Conservation (phyloP, 495 filamentous ascomycete species). For the Aspergillus sclerotioniger region DNA sequence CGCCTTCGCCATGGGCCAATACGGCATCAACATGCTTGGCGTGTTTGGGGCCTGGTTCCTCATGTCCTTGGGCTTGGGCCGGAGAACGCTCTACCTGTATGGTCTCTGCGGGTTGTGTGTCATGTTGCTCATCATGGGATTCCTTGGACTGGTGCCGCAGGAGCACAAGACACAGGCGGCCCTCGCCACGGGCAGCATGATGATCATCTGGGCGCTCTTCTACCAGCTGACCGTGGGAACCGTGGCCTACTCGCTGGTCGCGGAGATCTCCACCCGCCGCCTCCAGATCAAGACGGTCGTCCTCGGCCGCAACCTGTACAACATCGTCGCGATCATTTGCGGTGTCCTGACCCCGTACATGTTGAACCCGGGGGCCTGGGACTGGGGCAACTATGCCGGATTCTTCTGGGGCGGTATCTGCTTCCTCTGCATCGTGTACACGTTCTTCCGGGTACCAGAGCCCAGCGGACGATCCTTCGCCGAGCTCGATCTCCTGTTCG, state of each 20-base stretch:
- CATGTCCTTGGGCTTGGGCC: constrained; percentile 66
- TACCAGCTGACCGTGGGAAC: constrained; percentile 78
- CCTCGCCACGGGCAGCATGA: constrained; percentile 67
- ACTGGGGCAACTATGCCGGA: constrained; percentile 76
- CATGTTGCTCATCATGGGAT: constrained; percentile 72
- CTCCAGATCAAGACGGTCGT: constrained; percentile 78
- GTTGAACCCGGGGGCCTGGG: constrained; percentile 71
- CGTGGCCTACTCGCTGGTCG: constrained; percentile 74
- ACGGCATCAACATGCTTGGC: constrained; percentile 71
- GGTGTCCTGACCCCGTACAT: constrained; percentile 72
- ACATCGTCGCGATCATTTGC: constrained; percentile 66
- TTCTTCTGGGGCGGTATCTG: constrained; percentile 80
- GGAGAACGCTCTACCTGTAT: constrained; percentile 67
- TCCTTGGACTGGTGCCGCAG: constrained; percentile 63
- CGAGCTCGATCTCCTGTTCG: constrained; percentile 72
- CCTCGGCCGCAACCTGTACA: constrained; percentile 69
- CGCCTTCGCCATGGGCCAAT: constrained; percentile 69
- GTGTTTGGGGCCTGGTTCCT: constrained; percentile 73
- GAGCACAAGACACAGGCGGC: constrained; percentile 51
- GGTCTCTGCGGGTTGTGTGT: constrained; percentile 63
- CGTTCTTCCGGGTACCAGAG: constrained; percentile 74
- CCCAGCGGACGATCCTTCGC: constrained; percentile 68
- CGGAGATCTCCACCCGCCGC: constrained; percentile 69
- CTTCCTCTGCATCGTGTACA: constrained; percentile 70
- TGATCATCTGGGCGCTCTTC: constrained; percentile 69